A percentile compares a stretch with the other conserved stretches of the same genome.
These are phyloP conservation scores for Ophiocordyceps camponoti-floridani DNA, from an alignment of 2,329 filamentous ascomycete species.

Conservation along the genomic window DNA sequence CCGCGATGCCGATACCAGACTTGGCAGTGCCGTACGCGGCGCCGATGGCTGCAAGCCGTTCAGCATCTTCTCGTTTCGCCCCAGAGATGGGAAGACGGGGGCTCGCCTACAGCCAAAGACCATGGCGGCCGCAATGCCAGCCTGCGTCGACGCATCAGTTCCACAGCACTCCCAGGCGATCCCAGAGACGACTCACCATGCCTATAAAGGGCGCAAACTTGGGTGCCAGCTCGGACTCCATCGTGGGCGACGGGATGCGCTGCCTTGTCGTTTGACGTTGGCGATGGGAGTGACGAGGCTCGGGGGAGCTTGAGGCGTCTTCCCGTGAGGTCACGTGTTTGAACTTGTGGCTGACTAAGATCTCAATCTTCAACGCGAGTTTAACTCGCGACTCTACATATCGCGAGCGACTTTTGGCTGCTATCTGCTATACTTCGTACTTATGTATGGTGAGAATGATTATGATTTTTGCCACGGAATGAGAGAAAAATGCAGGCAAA, in stretches of 20 bases:
- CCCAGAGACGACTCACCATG: constrained; percentile 45
- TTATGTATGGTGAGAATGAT: no score
- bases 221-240: constrained; percentile 47
- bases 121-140: constrained; percentile 66
- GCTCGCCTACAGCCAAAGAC: constrained; percentile 58
- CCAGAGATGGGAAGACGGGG: constrained; percentile 2
- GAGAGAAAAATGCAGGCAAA: no score
- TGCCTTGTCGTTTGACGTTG: background rate
- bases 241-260: constrained; percentile 11
- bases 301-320: background rate
- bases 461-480: no score
- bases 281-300: background rate
- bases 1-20: constrained; percentile 73
- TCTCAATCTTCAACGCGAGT: no score
- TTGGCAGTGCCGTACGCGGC: constrained; percentile 80
- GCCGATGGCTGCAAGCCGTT: constrained; percentile 34
- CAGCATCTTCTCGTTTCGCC: background rate
- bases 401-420: no score
- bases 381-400: no score
- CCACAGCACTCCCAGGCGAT: background rate
- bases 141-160: constrained; percentile 24
- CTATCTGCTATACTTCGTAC: no score
- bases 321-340: background rate
- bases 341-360: background rate
- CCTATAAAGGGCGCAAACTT: constrained; percentile 79